Evolutionary conservation across 139 green algal genomes (phyloP), one percentile per base, ranked within the genome.

Genomic region (Chlamydomonas applanata): DNA sequence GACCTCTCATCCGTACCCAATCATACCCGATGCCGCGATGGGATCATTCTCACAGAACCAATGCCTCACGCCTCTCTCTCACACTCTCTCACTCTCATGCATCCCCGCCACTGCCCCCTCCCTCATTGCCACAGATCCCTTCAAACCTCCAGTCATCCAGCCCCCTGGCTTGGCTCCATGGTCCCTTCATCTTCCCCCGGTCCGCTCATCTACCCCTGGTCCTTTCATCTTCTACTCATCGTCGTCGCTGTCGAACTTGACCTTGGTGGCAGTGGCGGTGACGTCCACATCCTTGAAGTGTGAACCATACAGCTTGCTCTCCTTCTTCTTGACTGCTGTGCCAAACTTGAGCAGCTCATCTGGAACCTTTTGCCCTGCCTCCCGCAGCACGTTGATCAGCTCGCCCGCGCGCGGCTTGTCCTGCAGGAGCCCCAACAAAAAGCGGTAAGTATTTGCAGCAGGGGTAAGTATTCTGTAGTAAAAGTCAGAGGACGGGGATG

Each of bases 311-410:
- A 95, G 77, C 80, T 86, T 93, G 62, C 62, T 80, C 82, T 87
- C 82, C 85, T 98, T 98, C 92, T 97, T 97, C 89, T 99, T 99
- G 4, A 98, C 92, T 0, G 92, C 87, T 27, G 93, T 97, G 30
- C 95, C 95, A 79, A 98, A 98, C 44, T 87, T 85, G 46, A 97
- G 80, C 75, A 98, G 86, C 27, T 88, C 89, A 14, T 88, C 77
- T 0, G 95, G 95, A 59, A 98, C 56, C 59, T 71, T 52, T 79
- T 97, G 93, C 52, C 87, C 85, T 0, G 94, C 95, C 78, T 98
- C 92, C 0, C 88, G 80, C 83, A 98, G 80, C 76, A 98, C 93
- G 82, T 98, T 98, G 77, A 97, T 94, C 24, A 98, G 87, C 92
- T 98, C 95, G 3, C 94, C 94, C 11, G 93, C 89, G 0, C 92